Evolutionary conservation across 75 land plant genomes (phyloP).

Genomic region (Ceratopteris richardii): DNA sequence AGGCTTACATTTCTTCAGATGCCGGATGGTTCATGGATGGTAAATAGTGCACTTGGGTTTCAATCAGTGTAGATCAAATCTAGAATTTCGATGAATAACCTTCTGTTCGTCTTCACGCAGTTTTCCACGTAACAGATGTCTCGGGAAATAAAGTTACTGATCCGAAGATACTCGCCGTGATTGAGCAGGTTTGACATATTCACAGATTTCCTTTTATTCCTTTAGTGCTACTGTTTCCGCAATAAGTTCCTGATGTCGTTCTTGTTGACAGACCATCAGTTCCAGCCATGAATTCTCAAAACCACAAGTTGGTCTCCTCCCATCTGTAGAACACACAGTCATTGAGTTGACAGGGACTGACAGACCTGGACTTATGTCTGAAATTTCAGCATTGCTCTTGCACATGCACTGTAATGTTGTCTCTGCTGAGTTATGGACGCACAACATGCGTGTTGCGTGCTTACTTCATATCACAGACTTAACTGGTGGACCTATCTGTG

Average conservation of each 20-base stretch:
- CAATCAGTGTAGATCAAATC: background rate
- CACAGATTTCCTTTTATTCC: too few species aligned
- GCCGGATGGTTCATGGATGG: constrained; percentile 67
- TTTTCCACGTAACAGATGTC: constrained; percentile 26
- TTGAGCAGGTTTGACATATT: too few species aligned
- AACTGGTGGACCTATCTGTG: constrained; percentile 8
- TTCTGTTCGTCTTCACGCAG: constrained; percentile 9
- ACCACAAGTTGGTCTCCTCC: background rate
- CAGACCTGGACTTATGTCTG: constrained; percentile 29
- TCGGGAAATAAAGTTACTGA: constrained; percentile 17
- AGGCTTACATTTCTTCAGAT: constrained; percentile 47
- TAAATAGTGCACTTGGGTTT: constrained; percentile 7
- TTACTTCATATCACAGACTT: constrained; percentile 14
- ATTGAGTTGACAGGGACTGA: constrained; percentile 25
- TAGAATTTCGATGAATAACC: background rate
- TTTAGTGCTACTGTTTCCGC: too few species aligned
- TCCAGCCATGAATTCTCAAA: background rate
- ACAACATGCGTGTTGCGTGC: constrained; percentile 23
- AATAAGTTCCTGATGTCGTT: too few species aligned
- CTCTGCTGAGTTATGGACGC: constrained; percentile 24
- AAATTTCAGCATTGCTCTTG: constrained; percentile 24
- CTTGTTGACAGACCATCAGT: background rate
- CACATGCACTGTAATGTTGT: constrained; percentile 27
- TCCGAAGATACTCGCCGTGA: constrained; percentile 1
- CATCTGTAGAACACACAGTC: constrained; percentile 1